Evolutionary conservation across 345 rosid species (phyloP).

Genomic region (Lagerstroemia speciosa): DNA sequence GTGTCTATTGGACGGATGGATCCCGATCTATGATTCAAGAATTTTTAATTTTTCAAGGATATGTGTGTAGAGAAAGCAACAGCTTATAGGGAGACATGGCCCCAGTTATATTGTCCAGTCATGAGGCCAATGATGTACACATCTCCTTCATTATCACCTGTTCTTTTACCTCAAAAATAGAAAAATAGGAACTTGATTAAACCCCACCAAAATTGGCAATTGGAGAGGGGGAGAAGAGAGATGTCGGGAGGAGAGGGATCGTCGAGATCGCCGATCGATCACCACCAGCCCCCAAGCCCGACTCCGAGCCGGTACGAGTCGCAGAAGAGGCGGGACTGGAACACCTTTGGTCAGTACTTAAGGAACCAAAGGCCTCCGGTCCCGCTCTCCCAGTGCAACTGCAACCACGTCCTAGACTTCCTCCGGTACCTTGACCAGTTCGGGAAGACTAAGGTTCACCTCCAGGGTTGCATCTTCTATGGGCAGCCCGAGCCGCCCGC

Average conservation of each 20-base stretch:
- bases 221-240: conserved; percentile 13
- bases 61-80: background rate
- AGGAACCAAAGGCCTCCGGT: conserved; percentile 69
- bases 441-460: conserved; percentile 80
- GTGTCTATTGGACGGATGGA: too few species aligned
- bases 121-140: conserved; percentile 30
- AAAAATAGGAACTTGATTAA: conserved; percentile 5
- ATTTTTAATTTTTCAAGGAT: too few species aligned
- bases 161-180: conserved; percentile 21
- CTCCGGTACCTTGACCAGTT: conserved; percentile 71
- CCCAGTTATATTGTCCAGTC: conserved; percentile 30
- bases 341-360: conserved; percentile 68
- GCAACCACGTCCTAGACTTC: conserved; percentile 63
- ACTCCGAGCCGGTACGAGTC: conserved; percentile 77
- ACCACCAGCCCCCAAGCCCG: conserved; percentile 28
- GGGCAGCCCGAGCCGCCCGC: conserved; percentile 95
- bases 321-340: conserved; percentile 78
- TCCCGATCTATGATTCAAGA: too few species aligned
- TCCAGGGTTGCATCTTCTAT: conserved; percentile 66
- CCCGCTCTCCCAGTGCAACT: conserved; percentile 51
- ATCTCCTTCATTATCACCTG: conserved; percentile 20
- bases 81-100: conserved; percentile 17
- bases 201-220: conserved; percentile 6
- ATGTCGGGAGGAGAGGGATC: conserved; percentile 29
- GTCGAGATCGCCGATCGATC: conserved; percentile 18